Conservation (phyloP, 2,329 filamentous ascomycete species). For the Ustulina deusta region DNA sequence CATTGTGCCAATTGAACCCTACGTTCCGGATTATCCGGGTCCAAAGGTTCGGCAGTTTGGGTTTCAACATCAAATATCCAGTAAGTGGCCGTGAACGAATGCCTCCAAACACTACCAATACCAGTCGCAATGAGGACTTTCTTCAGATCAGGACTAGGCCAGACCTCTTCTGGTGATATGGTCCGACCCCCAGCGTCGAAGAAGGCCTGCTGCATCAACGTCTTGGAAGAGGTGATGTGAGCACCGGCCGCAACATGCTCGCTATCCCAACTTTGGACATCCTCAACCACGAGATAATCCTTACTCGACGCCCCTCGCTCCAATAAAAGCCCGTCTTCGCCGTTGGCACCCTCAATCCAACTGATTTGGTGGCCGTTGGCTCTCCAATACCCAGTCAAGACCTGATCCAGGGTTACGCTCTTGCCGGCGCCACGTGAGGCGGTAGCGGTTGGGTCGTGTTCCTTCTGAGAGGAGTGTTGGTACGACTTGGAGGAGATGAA, state of each 20-base stretch:
- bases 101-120: slow-evolving; percentile 82
- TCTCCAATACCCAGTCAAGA: slow-evolving; percentile 74
- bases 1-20: slow-evolving; percentile 87
- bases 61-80: slow-evolving; percentile 92
- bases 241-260: slow-evolving; percentile 54
- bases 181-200: slow-evolving; percentile 71
- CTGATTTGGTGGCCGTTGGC: slow-evolving; percentile 74
- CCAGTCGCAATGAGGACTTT: slow-evolving; percentile 87
- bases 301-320: slow-evolving; percentile 74
- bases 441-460: slow-evolving; percentile 77
- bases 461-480: slow-evolving; percentile 70
- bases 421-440: slow-evolving; percentile 72
- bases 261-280: slow-evolving; percentile 73
- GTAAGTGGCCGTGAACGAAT: slow-evolving; percentile 88
- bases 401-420: slow-evolving; percentile 77
- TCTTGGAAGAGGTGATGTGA: slow-evolving; percentile 65
- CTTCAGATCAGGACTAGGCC: slow-evolving; percentile 85
- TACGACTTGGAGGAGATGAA: slow-evolving; percentile 76
- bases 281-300: slow-evolving; percentile 86
- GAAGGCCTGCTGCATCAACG: slow-evolving; percentile 76
- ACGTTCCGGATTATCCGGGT: slow-evolving; percentile 73
- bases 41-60: slow-evolving; percentile 80
- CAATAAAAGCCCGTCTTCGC: slow-evolving; percentile 86
- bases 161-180: slow-evolving; percentile 70
- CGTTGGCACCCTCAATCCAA: slow-evolving; percentile 80